A percentile compares a stretch with the other conserved stretches of the same genome.
These are phyloP conservation scores for Ascochyta pisi DNA, from an alignment of 2,329 filamentous ascomycete genomes.

Conservation along the genomic window DNA sequence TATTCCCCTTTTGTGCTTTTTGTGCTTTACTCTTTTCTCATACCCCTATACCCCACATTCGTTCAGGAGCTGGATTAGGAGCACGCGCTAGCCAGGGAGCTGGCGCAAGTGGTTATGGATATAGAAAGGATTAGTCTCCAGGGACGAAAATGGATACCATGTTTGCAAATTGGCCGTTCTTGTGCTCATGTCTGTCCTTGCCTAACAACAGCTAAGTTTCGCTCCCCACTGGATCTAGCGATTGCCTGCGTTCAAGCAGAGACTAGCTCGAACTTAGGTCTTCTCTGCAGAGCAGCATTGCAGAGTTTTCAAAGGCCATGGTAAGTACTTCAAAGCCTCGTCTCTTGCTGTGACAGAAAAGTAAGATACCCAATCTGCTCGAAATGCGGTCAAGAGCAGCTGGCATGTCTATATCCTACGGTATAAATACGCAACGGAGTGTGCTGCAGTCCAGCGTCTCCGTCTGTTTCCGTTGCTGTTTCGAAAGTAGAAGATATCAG, in stretches of 20 bases:
- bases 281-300: too few relatives aligned
- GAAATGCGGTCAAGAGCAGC: too few relatives aligned
- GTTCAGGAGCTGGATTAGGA: conserved; percentile 24
- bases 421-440: too few relatives aligned
- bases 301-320: too few relatives aligned
- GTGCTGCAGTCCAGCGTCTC: too few relatives aligned
- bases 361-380: too few relatives aligned
- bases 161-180: conserved; percentile 1
- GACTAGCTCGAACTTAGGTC: too few relatives aligned
- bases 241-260: background rate
- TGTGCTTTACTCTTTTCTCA: conserved; percentile 12
- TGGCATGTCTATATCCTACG: too few relatives aligned
- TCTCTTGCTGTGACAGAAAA: too few relatives aligned
- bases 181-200: background rate
- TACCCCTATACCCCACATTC: conserved; percentile 24
- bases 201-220: background rate
- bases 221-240: background rate
- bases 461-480: too few relatives aligned
- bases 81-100: conserved; percentile 22
- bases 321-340: too few relatives aligned
- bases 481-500: too few relatives aligned
- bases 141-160: conserved; percentile 44
- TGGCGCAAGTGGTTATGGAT: conserved; percentile 26
- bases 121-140: conserved; percentile 48
- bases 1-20: conserved; percentile 16